Evolutionary conservation across 2,329 filamentous ascomycete genomes (phyloP), one percentile per base, ranked within the genome.

Genomic region (Penicillium decumbens): DNA sequence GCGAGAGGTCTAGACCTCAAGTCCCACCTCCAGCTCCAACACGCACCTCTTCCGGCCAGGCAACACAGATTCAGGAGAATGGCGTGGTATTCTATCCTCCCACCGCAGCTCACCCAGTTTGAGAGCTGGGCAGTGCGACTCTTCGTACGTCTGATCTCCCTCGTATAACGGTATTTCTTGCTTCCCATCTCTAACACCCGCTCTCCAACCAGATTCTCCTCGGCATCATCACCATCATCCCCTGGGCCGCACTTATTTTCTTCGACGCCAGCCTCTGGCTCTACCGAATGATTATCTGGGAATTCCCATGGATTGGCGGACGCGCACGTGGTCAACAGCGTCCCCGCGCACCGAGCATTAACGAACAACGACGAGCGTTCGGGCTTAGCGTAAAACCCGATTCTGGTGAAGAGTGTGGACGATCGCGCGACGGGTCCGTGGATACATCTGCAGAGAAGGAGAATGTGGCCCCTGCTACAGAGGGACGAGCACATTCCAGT

Each of bases 41-140:
- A 40, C 3, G 10, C 12, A 9, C 9, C 4, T 10, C 4, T 23
- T 20, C 4, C 6, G n/a, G n/a, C 13, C 33, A 12, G 24, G 27
- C 15, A 13, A 42, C 40, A 20, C n/a, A 13, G 28, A 41, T 13
- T 2, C 15, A 18, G 15, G 37, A 40, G 12, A 24, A 87, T 87
- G 84, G 78, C 79, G 39, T 78, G 80, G 74, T 81, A 83, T 56
- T 86, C 83, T 2, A 78, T 87, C 50, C 76, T 87, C 29, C 84
- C 84, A 1, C 72, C 77, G 15, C 72, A 77, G 49, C 72, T 85
- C 46, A 76, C 73, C 37, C 72, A 74, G 33, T 65, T 85, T 45
- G 84, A 87, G 65, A 78, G 75, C 44, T 86, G 82, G 82, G 72
- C 81, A 49, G 78, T 78, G 40, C 76, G 81, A 8, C 63, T 81